phyloP scores from a whole-genome alignment of 73 alveolate species.

The Paraurostyla sp. region DNA sequence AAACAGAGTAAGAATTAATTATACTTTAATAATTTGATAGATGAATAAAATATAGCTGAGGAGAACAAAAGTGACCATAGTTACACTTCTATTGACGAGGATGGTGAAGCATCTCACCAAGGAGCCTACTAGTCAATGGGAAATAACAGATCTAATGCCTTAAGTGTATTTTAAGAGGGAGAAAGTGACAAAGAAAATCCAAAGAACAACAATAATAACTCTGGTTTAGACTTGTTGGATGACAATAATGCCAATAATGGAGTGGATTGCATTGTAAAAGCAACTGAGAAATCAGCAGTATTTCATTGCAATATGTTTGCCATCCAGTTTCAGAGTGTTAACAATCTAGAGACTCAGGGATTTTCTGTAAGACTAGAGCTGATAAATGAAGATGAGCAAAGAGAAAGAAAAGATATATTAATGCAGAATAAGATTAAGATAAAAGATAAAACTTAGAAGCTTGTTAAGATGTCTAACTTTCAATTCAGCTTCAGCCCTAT shows the following conservation, averaged over 20 bases:
- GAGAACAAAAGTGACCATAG: slow-evolving; percentile 33
- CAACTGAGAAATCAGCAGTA: slow-evolving; percentile 5
- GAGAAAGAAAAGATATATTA: background rate
- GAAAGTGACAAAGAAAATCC: slow-evolving; percentile 23
- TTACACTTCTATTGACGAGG: slow-evolving; percentile 39
- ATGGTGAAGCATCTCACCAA: slow-evolving; percentile 25
- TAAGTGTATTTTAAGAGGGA: background rate
- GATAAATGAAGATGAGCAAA: background rate
- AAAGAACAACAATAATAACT: background rate
- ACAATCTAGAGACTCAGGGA: slow-evolving; percentile 20
- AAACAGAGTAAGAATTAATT: background rate
- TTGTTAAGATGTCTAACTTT: slow-evolving; percentile 19
- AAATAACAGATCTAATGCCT: background rate
- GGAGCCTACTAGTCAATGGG: background rate
- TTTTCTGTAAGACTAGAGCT: slow-evolving; percentile 46
- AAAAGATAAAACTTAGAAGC: background rate
- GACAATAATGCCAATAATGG: background rate
- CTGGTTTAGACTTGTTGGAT: slow-evolving; percentile 2
- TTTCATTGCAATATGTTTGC: slow-evolving; percentile 56
- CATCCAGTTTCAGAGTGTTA: background rate
- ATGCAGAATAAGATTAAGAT: background rate
- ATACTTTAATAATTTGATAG: background rate
- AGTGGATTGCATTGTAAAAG: slow-evolving; percentile 3
- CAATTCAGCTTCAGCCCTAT: slow-evolving; percentile 59
- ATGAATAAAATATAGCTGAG: background rate